Conservation (phyloP, 2,329 filamentous ascomycete species). For the Fusarium xylarioides region DNA sequence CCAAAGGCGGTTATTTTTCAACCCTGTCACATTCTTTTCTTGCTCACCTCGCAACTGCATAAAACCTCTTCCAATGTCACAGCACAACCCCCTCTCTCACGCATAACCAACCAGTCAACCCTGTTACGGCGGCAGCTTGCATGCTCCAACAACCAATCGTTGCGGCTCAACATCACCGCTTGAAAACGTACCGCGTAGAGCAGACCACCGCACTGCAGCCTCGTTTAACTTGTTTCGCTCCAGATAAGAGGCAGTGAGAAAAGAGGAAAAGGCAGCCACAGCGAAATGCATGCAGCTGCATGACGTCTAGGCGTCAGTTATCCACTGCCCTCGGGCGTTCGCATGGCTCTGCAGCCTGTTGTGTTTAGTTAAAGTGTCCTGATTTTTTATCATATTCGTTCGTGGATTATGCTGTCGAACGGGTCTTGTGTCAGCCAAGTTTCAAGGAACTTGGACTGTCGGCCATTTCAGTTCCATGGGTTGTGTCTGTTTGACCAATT, state of each 20-base stretch:
- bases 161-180: conserved; percentile 8
- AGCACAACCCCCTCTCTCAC: conserved; percentile 12
- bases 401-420: not conserved
- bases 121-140: conserved; percentile 17
- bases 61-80: conserved; percentile 17
- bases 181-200: conserved; percentile 3
- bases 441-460: conserved; percentile 17
- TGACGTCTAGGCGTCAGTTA: conserved; percentile 21
- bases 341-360: conserved; percentile 14
- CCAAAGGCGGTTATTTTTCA: conserved; percentile 10
- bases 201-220: conserved; percentile 30
- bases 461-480: conserved; percentile 5
- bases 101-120: conserved; percentile 15
- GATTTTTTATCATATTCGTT: conserved; percentile 9
- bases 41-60: not conserved
- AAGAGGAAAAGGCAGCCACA: conserved; percentile 21
- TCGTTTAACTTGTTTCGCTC: conserved; percentile 28
- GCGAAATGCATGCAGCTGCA: conserved; percentile 8
- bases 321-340: conserved; percentile 8
- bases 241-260: conserved; percentile 8
- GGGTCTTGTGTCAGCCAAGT: conserved; percentile 15
- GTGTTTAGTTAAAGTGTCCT: conserved; percentile 13
- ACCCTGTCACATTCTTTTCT: not conserved
- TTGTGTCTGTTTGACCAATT: conserved; percentile 14
- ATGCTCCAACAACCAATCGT: conserved; percentile 29